Evolutionary conservation across 1,284 basidiomycete genomes (phyloP).

Genomic region (Ceratobasidium sp.): DNA sequence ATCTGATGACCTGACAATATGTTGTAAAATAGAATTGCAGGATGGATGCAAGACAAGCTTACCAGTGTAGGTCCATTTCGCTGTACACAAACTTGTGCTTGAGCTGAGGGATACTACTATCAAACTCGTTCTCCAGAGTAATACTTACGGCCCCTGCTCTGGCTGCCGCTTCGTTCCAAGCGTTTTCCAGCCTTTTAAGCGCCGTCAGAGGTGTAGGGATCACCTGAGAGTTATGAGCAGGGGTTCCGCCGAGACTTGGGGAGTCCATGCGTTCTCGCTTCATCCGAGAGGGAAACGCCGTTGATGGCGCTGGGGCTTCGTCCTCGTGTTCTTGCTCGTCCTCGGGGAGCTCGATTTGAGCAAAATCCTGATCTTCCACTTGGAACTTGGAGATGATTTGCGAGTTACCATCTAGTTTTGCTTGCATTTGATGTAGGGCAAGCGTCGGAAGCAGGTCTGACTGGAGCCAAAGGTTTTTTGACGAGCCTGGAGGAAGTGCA

Average conservation of each 20-base stretch:
- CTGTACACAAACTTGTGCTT: constrained; percentile 36
- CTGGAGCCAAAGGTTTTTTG: constrained; percentile 24
- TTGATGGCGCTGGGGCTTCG: not conserved
- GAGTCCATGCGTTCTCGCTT: not conserved
- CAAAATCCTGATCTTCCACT: constrained; percentile 10
- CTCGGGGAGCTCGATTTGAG: not conserved
- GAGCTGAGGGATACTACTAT: constrained; percentile 27
- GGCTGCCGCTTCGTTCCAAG: constrained; percentile 28
- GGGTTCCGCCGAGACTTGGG: constrained; percentile 25
- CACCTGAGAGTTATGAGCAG: not conserved
- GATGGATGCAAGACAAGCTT: not conserved
- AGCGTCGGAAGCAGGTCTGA: not conserved
- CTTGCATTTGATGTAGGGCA: not conserved
- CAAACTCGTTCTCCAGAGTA: constrained; percentile 19
- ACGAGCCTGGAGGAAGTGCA: not conserved
- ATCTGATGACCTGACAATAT: not conserved
- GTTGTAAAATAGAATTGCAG: not conserved
- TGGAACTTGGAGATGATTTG: constrained; percentile 1
- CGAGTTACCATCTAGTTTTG: not conserved
- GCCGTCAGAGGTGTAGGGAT: not conserved
- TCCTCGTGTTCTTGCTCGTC: not conserved
- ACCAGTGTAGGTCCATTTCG: constrained; percentile 35
- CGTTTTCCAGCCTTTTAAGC: not conserved
- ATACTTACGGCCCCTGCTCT: constrained; percentile 19
- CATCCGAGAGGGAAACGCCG: not conserved